A percentile compares a stretch with the other conserved stretches of the same genome.
Evolutionary conservation across 805 yeast species (phyloP).

Genomic region (Metschnikowia santaceciliae): DNA sequence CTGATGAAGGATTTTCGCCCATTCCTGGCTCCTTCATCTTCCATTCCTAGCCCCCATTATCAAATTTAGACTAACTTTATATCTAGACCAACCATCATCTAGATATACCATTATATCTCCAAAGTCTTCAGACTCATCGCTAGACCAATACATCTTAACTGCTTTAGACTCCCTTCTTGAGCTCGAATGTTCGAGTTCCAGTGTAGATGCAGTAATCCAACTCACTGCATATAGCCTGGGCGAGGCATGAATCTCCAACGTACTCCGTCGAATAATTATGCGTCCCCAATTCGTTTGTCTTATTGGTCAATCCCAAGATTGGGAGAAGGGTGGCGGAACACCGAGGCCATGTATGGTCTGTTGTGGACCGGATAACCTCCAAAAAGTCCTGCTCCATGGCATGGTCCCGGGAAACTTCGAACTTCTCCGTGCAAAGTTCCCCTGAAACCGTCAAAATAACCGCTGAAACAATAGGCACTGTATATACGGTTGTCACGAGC

Average conservation of each 20-base stretch:
- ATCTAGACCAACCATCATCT: too few relatives aligned
- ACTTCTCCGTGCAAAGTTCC: constrained; percentile 31
- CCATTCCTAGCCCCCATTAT: too few relatives aligned
- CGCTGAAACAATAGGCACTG: constrained; percentile 11
- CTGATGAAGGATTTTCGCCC: constrained; percentile 23
- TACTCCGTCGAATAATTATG: constrained; percentile 25
- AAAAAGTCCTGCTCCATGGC: constrained; percentile 11
- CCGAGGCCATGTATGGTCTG: constrained; percentile 35
- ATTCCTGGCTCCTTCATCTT: constrained; percentile 21
- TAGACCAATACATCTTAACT: too few relatives aligned
- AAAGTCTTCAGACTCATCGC: too few relatives aligned
- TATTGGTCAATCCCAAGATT: constrained; percentile 28
- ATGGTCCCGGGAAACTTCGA: constrained; percentile 18
- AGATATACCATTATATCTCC: too few relatives aligned
- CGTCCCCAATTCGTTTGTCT: constrained; percentile 29
- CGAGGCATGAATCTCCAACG: constrained; percentile 7
- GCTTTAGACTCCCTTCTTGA: constrained; percentile 11
- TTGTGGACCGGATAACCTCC: constrained; percentile 22
- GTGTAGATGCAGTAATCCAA: constrained; percentile 34
- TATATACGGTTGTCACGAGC: constrained; percentile 4
- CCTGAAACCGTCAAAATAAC: constrained; percentile 25
- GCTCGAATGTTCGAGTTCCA: constrained; percentile 32
- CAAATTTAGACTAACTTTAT: too few relatives aligned
- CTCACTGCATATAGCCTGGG: constrained; percentile 17
- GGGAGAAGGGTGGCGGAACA: constrained; percentile 38